Evolutionary conservation across 75 land plant species (phyloP), one percentile per base, ranked within the genome.

Genomic region (Sequoia sempervirens): DNA sequence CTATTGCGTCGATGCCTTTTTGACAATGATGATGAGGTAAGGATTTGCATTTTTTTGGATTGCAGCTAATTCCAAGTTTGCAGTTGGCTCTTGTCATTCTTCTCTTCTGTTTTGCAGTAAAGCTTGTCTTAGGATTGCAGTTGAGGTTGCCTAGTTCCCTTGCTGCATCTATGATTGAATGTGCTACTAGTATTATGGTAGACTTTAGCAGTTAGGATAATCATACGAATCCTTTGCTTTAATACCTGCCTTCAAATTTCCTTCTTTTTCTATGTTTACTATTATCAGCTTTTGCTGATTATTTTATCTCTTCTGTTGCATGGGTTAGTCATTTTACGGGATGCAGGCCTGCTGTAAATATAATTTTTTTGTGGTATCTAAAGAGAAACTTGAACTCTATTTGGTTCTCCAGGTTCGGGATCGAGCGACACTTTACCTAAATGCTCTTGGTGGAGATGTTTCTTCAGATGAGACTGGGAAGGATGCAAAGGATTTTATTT

Each of bases 21-120:
- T 88, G 99, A 97, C 84, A 96, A 88, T 84, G 99, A 97, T 86
- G 99, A 97, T 86, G 99, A 97, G 98, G 99, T 96, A 30, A 79
- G 88, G 14, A 43, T n/a, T 75, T 18, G 9, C 8, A 75, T 20
- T 70, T 11, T 61, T 20, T 66, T 58, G 80, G 80, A 61, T 41
- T 26, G 83, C 7, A 30, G 68, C 74, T 83, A 69, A 45, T 79
- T 82, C 30, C n/a, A 83, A 82, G 20, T 34, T 26, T 79, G 32
- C 36, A 7, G 36, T 83, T 45, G 17, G 2, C 6, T 81, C 36
- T 17, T 37, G 11, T 20, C 17, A 75, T 40, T 82, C 23, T 20
- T 41, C 23, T 38, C 26, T 41, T 41, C 13, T 84, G 14, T 81
- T 30, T 17, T 52, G 38, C 10, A 43, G 85, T 82, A 36, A 52